These are phyloP conservation scores for Polyporus arcularius DNA, from an alignment of 768 basidiomycete genomes.

Conservation along the genomic window DNA sequence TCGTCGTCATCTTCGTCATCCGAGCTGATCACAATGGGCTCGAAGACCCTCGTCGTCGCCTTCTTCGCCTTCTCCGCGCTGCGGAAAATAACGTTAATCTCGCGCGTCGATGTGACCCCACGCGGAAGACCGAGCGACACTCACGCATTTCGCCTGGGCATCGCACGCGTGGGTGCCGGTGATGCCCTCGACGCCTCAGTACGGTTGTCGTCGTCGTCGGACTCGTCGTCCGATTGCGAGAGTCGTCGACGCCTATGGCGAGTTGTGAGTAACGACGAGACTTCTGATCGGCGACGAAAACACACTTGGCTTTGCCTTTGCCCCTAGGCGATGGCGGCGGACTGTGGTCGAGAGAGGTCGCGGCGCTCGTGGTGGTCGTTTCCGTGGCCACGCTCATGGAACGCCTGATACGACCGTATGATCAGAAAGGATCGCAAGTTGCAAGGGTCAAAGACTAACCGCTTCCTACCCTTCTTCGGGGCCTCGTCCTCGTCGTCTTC, in stretches of 20 bases:
- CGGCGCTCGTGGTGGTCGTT: constrained; percentile 38
- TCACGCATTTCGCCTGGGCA: constrained; percentile 64
- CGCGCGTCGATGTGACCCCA: background rate
- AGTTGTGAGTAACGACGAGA: constrained; percentile 32
- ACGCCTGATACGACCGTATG: constrained; percentile 40
- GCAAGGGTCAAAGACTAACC: constrained; percentile 42
- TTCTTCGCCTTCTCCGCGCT: constrained; percentile 37
- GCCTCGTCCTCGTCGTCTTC: constrained; percentile 54
- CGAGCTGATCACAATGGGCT: constrained; percentile 24
- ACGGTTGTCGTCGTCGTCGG: constrained; percentile 39
- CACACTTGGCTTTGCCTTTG: constrained; percentile 34
- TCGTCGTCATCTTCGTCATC: constrained; percentile 32
- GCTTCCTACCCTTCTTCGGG: constrained; percentile 46
- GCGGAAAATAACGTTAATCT: constrained; percentile 9
- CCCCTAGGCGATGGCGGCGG: constrained; percentile 16
- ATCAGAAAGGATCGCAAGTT: background rate
- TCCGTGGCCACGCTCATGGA: constrained; percentile 59
- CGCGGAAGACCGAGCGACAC: constrained; percentile 25
- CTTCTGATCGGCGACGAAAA: constrained; percentile 22
- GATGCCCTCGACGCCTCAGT: constrained; percentile 35
- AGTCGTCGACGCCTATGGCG: constrained; percentile 52
- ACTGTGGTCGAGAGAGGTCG: constrained; percentile 23
- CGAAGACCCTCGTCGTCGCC: constrained; percentile 22
- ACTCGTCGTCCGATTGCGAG: constrained; percentile 52
- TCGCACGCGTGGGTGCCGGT: constrained; percentile 45